These are phyloP conservation scores for Sporothrix euskadiensis DNA, from an alignment of 2,329 filamentous ascomycete species.

Conservation along the genomic window DNA sequence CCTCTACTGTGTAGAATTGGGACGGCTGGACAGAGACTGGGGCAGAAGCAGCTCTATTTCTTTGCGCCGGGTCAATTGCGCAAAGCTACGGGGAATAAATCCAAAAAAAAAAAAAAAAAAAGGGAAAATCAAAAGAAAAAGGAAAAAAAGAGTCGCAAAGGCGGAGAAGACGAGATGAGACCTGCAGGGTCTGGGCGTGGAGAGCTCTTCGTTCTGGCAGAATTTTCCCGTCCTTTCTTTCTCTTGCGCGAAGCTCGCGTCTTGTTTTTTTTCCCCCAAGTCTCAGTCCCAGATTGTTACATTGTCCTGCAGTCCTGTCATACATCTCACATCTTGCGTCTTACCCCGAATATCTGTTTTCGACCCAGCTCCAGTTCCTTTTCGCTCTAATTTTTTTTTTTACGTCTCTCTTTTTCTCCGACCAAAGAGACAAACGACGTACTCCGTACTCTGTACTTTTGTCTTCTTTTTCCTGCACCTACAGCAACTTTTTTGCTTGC, in stretches of 20 bases:
- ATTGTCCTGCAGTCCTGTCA: neutral
- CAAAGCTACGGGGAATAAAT: neutral
- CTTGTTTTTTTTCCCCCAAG: neutral
- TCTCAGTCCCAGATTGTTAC: neutral
- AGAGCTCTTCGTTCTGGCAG: constrained; percentile 9
- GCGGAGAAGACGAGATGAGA: neutral
- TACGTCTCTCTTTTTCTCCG: neutral
- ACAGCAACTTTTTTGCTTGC: neutral
- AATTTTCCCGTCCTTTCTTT: constrained; percentile 13
- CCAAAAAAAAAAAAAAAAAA: neutral
- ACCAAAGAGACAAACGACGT: neutral
- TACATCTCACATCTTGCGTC: constrained; percentile 15
- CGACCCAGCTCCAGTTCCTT: neutral
- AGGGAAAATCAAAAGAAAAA: neutral
- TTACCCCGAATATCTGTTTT: neutral
- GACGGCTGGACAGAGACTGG: neutral
- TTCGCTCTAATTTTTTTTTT: neutral
- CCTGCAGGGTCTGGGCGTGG: constrained; percentile 14
- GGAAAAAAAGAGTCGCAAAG: neutral
- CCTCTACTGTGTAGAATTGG: neutral
- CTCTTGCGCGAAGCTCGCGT: neutral
- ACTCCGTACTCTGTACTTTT: too few relatives aligned
- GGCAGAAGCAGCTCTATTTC: neutral
- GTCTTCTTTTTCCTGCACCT: neutral
- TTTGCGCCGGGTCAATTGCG: neutral